These are phyloP conservation scores for Cutaneotrichosporon dermatis DNA, from an alignment of 1,284 basidiomycete species.

Conservation along the genomic window DNA sequence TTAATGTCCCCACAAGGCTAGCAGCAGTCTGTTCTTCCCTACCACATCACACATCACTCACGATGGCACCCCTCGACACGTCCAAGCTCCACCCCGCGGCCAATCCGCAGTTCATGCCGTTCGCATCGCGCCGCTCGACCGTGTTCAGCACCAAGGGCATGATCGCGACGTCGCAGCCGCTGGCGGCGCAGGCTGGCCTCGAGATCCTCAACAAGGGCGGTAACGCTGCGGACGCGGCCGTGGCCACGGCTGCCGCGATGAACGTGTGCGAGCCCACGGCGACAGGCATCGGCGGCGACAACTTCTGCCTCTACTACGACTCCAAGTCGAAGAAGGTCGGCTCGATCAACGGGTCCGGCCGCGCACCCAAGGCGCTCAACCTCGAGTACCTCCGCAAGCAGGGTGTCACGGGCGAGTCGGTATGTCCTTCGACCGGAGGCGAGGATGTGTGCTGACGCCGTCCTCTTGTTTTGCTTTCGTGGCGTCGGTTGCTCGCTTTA, in stretches of 20 bases:
- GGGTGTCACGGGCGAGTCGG: slow-evolving; percentile 61
- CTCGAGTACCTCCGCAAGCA: slow-evolving; percentile 67
- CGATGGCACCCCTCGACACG: slow-evolving; percentile 39
- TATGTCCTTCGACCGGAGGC: slow-evolving; percentile 12
- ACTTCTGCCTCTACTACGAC: slow-evolving; percentile 88
- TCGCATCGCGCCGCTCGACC: slow-evolving; percentile 28
- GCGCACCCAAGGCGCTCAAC: slow-evolving; percentile 71
- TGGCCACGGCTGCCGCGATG: slow-evolving; percentile 77
- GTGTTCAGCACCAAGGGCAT: slow-evolving; percentile 71
- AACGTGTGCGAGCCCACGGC: slow-evolving; percentile 69
- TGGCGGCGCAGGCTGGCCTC: slow-evolving; percentile 76
- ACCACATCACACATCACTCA: neutral
- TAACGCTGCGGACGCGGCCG: slow-evolving; percentile 70
- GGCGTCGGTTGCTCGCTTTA: too few species aligned
- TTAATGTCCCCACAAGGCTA: too few species aligned
- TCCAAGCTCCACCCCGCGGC: slow-evolving; percentile 38
- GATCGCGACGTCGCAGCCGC: slow-evolving; percentile 76
- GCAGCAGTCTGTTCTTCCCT: too few species aligned
- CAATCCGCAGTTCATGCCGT: slow-evolving; percentile 42
- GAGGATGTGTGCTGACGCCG: neutral
- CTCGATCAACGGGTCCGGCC: slow-evolving; percentile 59
- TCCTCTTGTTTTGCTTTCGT: neutral
- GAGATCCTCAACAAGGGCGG: slow-evolving; percentile 80
- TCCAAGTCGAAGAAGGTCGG: slow-evolving; percentile 70
- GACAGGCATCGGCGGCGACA: slow-evolving; percentile 54